Evolutionary conservation across 495 filamentous ascomycete species (phyloP), one percentile per base, ranked within the genome.

Genomic region (Hypoxylon cercidicola): DNA sequence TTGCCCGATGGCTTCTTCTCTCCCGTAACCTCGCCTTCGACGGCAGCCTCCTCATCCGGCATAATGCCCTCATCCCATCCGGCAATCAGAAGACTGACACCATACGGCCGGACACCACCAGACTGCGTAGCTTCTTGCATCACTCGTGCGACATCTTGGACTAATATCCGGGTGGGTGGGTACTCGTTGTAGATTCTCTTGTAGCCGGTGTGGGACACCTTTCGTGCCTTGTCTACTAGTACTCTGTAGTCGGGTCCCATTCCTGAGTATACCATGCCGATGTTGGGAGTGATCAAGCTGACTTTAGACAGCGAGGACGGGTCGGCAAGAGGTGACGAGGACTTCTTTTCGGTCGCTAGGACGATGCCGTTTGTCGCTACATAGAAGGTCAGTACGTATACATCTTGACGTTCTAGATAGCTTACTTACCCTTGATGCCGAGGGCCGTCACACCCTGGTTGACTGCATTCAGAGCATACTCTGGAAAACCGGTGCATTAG

Each of bases 141-240:
- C 56, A 97, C 93, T 66, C 92, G 87, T 43, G 95, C 95, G 51
- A 99, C 94, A 72, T 99, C 96, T 79, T 99, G 95, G 56, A 99
- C 95, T 75, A 99, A 83, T 85, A 99, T 99, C 63, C 95, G 87
- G 23, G 96, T 99, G 9, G 95, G 95, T 12, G 95, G 95, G 85
- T 99, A 99, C 82, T 99, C 95, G 79, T 99, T 99, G 84, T 99
- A 99, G 78, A 99, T 91, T 76, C 95, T 93, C 85, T 99, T 99
- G 87, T 98, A 99, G 77, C 89, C 89, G 45, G 96, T 97, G 81
- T 99, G 96, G n/a, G 92, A 95, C 57, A 97, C 95, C 79, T 97
- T 98, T 66, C 95, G 93, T 61, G 95, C 96, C 76, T 91, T 93
- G 82, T 99, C 95, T 59, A 97, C 96, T 44, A 99, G 87, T 43